phyloP scores from a whole-genome alignment of 352 stramenopile species.

The Phytophthora foliorum region DNA sequence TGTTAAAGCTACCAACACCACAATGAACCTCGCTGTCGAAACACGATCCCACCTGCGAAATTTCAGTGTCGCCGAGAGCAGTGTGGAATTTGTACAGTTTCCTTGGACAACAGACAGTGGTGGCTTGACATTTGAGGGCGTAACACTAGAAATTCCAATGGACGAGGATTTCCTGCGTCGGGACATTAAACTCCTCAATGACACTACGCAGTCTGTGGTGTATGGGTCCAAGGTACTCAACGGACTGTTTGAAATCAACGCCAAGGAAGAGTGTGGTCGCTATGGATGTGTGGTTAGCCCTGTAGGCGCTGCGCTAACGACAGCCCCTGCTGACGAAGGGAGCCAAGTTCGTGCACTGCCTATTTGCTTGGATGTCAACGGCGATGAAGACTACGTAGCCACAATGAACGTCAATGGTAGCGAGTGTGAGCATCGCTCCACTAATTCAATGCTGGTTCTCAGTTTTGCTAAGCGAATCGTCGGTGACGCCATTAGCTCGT shows the following conservation, averaged over 20 bases:
- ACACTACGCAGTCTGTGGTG: slow-evolving; percentile 47
- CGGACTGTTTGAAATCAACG: slow-evolving; percentile 61
- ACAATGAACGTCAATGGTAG: slow-evolving; percentile 40
- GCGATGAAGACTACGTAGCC: slow-evolving; percentile 40
- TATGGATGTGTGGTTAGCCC: slow-evolving; percentile 56
- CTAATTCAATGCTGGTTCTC: slow-evolving; percentile 55
- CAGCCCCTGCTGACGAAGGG: slow-evolving; percentile 47
- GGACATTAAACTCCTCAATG: slow-evolving; percentile 33
- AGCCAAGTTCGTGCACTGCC: slow-evolving; percentile 59
- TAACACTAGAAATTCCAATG: slow-evolving; percentile 60
- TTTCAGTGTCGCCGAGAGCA: slow-evolving; percentile 41
- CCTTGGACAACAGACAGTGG: slow-evolving; percentile 37
- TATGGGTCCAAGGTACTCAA: slow-evolving; percentile 34
- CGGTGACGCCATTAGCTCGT: slow-evolving; percentile 50
- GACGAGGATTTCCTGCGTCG: slow-evolving; percentile 46
- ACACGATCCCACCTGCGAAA: slow-evolving; percentile 38
- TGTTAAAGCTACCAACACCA: slow-evolving; percentile 34
- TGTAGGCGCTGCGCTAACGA: slow-evolving; percentile 37
- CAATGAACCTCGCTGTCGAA: slow-evolving; percentile 35
- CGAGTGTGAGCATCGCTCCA: slow-evolving; percentile 39
- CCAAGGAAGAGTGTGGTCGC: slow-evolving; percentile 66
- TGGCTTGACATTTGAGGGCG: slow-evolving; percentile 45
- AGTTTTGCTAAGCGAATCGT: slow-evolving; percentile 65
- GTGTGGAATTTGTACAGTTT: slow-evolving; percentile 45
- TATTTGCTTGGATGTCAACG: slow-evolving; percentile 46